Base-by-base conservation (phyloP, 2,329 filamentous ascomycete genomes). In the Corynespora cassiicola region DNA sequence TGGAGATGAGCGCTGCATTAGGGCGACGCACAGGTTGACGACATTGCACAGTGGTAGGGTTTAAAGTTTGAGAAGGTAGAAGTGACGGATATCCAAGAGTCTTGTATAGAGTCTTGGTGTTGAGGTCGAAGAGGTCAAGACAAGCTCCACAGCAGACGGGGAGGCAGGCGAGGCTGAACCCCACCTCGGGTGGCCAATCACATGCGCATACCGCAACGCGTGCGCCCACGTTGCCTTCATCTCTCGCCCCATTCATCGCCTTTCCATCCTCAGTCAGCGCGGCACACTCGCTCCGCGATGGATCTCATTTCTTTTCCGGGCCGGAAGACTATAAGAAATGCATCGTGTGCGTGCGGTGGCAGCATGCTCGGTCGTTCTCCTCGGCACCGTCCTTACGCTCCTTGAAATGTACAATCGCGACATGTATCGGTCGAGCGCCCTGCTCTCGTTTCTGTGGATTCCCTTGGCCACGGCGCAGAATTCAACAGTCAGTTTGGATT, bases 281-380 rank as follows among this genome's bases (percentile, higher is more conserved):
- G 24, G 51, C 45, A 38, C 47, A 47, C 49, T 54, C 8, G 24
- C 53, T 55, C 40, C 28, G 50, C 42, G 26, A 60, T 63, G 50
- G 49, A 29, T 37, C 20, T 43, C 26, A 29, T 30, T 31, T 31
- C 25, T 18, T 15, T 20, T 35, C 17, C 29, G 36, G n/a, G n/a
- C n/a, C n/a, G n/a, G n/a, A n/a, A n/a, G n/a, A n/a, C 24, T 47
- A 54, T 48, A 59, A 61, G 42, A 37, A 7, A 66, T 67, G 64
- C 46, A 43, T 14, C 33, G 52, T 60, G 54, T 30, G 22, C 45
- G 42, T 15, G 26, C 36, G 10, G 14, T 44, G 16, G 6, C 32
- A 15, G n/a, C 46, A 14, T 57, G 26, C 33, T 21, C 36, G 11
- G n/a, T 58, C 31, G 45, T 50, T 14, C 26, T 63, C 4, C 10